Evolutionary conservation across 2,329 filamentous ascomycete genomes (phyloP), one percentile per base, ranked within the genome.

Genomic region (Chaetomium sp.): DNA sequence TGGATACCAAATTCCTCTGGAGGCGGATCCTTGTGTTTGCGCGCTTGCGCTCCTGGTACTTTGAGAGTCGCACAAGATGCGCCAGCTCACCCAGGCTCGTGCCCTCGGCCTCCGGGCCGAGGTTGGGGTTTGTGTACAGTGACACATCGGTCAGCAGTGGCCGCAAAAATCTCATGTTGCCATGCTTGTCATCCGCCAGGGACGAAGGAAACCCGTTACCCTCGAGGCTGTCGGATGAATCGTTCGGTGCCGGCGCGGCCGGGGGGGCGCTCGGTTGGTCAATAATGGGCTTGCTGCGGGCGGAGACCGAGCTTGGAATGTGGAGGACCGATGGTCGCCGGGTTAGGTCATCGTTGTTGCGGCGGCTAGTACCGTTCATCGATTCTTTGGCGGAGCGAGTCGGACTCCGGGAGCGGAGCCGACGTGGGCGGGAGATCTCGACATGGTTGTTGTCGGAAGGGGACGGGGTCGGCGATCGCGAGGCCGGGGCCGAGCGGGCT

Each of bases 11-110:
- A 67, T 82, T 88, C 66, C 86, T 79, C 69, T 91, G 87, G 52
- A 94, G 78, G 55, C 87, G 85, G 61, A 87, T 77, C 62, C 88
- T 80, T 46, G 85, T 87, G 67, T 86, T 85, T 61, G 81, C 78
- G 72, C 87, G 83, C 76, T 89, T 88, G 76, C 87, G 86, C 76
- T 89, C 86, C 72, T 92, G 88, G 69, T 91, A 90, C 66, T 85
- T 87, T 68, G 87, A 87, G 59, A 91, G 76, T 59, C 87, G 84
- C 61, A 90, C 86, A 64, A 91, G 72, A 69, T 91, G 87, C 51
- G 87, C 87, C 62, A 92, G 80, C 71, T 91, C 87, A 66, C 88
- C 84, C 59, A 92, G 76, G 11, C 85, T 87, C 46, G 86, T 89
- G 56, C 82, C 80, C 46, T 86, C 82, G 51, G 77, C 77, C 59